A percentile compares a stretch with the other conserved stretches of the same genome.
phyloP scores from a whole-genome alignment of 352 stramenopile species.

The Phytophthora aleatoria region DNA sequence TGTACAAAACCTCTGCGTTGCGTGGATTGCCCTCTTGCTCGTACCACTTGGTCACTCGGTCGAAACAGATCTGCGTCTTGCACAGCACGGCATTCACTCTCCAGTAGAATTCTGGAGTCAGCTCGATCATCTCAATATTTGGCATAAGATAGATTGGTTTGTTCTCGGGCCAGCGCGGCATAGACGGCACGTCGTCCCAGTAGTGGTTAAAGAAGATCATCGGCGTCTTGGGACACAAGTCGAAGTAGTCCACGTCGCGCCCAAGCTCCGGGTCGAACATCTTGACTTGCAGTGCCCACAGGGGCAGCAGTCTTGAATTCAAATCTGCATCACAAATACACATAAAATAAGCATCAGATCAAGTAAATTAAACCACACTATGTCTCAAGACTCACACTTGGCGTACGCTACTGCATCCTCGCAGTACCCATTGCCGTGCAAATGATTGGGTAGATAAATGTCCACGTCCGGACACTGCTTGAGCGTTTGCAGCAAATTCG shows the following conservation, averaged over 20 bases:
- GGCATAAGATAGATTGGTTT: neutral
- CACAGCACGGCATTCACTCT: neutral
- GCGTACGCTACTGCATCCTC: constrained; percentile 68
- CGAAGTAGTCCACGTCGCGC: neutral
- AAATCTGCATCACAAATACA: neutral
- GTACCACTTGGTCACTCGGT: neutral
- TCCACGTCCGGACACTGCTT: constrained; percentile 63
- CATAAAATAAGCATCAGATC: constrained; percentile 14
- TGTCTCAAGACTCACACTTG: constrained; percentile 47
- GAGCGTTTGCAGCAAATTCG: constrained; percentile 51
- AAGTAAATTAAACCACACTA: constrained; percentile 14
- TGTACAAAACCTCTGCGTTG: constrained; percentile 41
- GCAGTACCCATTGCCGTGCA: constrained; percentile 68
- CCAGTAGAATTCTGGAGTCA: constrained; percentile 1
- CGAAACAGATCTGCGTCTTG: neutral
- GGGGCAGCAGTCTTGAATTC: neutral
- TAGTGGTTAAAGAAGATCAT: constrained; percentile 1
- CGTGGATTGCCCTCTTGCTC: neutral
- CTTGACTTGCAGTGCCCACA: neutral
- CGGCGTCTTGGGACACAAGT: neutral
- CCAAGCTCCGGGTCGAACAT: constrained; percentile 24
- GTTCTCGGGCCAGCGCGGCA: neutral
- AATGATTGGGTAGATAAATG: constrained; percentile 53
- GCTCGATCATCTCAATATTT: neutral
- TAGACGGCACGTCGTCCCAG: neutral